Base-by-base conservation (phyloP, 2,329 filamentous ascomycete genomes). In the Colletotrichum plurivorum region DNA sequence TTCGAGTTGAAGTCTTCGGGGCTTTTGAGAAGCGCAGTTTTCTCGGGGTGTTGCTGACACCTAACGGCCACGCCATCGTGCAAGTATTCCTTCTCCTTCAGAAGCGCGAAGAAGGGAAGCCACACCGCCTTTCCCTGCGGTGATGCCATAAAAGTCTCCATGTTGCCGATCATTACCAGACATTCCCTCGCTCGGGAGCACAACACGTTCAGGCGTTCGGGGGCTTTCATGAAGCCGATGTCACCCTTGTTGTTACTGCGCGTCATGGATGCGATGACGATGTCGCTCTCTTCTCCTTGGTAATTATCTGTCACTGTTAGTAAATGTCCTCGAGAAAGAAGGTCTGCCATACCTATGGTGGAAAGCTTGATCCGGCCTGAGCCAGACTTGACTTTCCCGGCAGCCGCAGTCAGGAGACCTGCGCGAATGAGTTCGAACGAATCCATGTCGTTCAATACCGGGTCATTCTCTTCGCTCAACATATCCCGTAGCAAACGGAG, bases 261-360 rank as follows among this genome's bases (percentile, higher is more conserved):
- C 0, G 91, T 93, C 12, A 94, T 77, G 0, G 90, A 92, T 0
- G 83, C 87, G 8, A 95, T 86, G 0, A 94, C 89, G 16, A 95
- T 91, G 1, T 94, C 88, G 45, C 88, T 90, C 71, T 95, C 92
- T 74, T 94, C 92, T 1, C 93, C 92, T 76, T 94, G 93, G 66
- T 92, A 95, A 70, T 94, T 94, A 70, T 94, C 92, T 91, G 15
- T 13, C 36, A 9, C 9, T 39, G 16, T 31, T n/a, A 39, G 18
- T 15, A 1, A 12, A 4, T 15, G 22, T 12, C 20, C 20, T 36
- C 39, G 43, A 9, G 6, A 41, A 51, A 8, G n/a, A 22, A 8
- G 27, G 22, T 13, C 3, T 2, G 20, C 75, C 86, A 76, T 78
- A 92, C 90, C 90, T 59, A 94, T 92, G 0, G 92, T 94, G 0